Conservation (phyloP, 164 flowering plant genomes). For the Sedum album region DNA sequence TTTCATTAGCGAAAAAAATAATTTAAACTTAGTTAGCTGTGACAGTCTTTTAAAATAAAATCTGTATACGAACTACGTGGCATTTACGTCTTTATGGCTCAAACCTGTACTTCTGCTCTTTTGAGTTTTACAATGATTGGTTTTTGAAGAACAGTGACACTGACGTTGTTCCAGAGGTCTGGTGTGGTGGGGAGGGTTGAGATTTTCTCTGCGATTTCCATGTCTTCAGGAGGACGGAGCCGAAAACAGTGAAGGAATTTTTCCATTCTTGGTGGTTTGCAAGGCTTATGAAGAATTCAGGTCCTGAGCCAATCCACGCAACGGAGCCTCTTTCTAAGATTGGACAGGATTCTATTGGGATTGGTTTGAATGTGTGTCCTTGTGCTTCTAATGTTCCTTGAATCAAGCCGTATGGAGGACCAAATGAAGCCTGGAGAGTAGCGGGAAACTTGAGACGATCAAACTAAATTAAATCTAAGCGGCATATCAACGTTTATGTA, state of each 20-base stretch:
- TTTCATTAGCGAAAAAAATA: too few species aligned
- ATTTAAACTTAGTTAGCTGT: not conserved
- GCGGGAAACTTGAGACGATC: not conserved
- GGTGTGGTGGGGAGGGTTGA: not conserved
- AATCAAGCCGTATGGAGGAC: slow-evolving; percentile 88
- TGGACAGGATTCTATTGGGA: slow-evolving; percentile 63
- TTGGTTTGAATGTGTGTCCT: slow-evolving; percentile 38
- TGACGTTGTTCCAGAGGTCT: slow-evolving; percentile 2
- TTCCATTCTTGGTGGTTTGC: slow-evolving; percentile 88
- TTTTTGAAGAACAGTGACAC: slow-evolving; percentile 4
- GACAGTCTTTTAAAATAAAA: too few species aligned
- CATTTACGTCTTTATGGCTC: not conserved
- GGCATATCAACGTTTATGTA: not conserved
- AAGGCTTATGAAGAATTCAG: slow-evolving; percentile 91
- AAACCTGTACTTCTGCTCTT: not conserved
- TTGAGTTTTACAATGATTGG: not conserved
- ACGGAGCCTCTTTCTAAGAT: slow-evolving; percentile 18
- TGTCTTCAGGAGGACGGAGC: slow-evolving; percentile 79
- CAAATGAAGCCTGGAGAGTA: slow-evolving; percentile 25
- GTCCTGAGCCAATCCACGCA: slow-evolving; percentile 48
- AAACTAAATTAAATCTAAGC: too few species aligned
- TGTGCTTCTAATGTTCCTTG: slow-evolving; percentile 85
- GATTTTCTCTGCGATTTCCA: slow-evolving; percentile 49
- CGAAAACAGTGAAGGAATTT: slow-evolving; percentile 67
- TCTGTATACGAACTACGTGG: not conserved